A percentile compares a stretch with the other conserved stretches of the same genome.
Conservation (phyloP, 352 stramenopile species). For the Plasmopara muralis region DNA sequence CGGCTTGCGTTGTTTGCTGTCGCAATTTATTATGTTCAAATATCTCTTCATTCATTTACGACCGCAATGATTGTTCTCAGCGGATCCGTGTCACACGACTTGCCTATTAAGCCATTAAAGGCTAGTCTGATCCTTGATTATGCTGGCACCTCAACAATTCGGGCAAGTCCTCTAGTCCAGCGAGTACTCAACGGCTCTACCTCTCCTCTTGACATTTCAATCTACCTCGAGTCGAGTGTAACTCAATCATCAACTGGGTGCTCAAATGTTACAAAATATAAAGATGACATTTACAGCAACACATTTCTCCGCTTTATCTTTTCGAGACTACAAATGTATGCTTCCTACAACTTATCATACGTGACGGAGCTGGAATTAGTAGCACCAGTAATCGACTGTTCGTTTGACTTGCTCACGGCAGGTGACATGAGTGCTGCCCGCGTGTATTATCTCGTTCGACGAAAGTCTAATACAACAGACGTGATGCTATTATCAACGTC, state of each 20-base stretch:
- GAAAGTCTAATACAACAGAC: conserved; percentile 9
- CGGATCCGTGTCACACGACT: conserved; percentile 9
- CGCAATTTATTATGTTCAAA: conserved; percentile 20
- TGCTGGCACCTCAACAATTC: conserved; percentile 21
- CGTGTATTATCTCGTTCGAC: conserved; percentile 25
- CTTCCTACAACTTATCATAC: conserved; percentile 22
- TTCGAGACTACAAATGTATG: conserved; percentile 10
- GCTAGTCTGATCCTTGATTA: conserved; percentile 25
- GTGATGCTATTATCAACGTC: conserved; percentile 22
- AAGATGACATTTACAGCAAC: conserved; percentile 22
- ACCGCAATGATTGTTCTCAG: conserved; percentile 15
- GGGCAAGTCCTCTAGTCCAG: conserved; percentile 26
- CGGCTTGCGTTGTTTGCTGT: conserved; percentile 17
- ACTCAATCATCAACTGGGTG: conserved; percentile 15
- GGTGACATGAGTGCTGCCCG: conserved; percentile 12
- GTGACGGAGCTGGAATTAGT: conserved; percentile 29
- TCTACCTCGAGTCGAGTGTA: conserved; percentile 27
- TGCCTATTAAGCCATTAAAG: conserved; percentile 10
- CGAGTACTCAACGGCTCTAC: conserved; percentile 17
- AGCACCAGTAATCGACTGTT: conserved; percentile 33
- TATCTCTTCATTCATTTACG: conserved; percentile 19
- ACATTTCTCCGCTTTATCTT: conserved; percentile 23
- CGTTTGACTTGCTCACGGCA: conserved; percentile 11
- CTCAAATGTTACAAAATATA: conserved; percentile 8
- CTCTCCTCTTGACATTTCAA: conserved; percentile 12